Evolutionary conservation across 2,329 filamentous ascomycete species (phyloP).

Genomic region (Sclerotinia glacialis): DNA sequence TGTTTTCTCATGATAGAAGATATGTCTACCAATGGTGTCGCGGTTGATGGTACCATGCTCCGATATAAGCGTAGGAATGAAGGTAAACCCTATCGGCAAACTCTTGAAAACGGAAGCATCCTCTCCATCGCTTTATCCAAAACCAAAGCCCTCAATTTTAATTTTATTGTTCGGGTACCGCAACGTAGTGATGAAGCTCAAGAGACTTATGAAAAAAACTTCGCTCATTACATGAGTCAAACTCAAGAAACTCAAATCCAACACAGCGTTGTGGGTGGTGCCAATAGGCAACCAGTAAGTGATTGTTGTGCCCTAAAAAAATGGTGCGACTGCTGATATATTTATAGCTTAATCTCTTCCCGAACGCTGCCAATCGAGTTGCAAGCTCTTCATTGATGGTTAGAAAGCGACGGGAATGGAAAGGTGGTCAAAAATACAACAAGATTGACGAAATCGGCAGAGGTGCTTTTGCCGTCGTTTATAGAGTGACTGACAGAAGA

Average conservation of each 20-base stretch:
- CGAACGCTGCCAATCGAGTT: slow-evolving; percentile 33
- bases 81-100: slow-evolving; percentile 40
- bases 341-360: slow-evolving; percentile 35
- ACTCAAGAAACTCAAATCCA: slow-evolving; percentile 20
- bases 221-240: slow-evolving; percentile 41
- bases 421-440: slow-evolving; percentile 81
- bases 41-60: slow-evolving; percentile 73
- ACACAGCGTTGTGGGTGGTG: slow-evolving; percentile 9
- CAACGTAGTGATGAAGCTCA: slow-evolving; percentile 65
- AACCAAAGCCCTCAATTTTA: slow-evolving; percentile 58
- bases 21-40: slow-evolving; percentile 90
- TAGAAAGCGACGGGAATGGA: slow-evolving; percentile 62
- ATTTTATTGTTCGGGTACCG: slow-evolving; percentile 82
- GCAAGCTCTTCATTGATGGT: slow-evolving; percentile 27
- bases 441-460: slow-evolving; percentile 79
- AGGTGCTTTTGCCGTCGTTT: slow-evolving; percentile 91
- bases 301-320: neutral
- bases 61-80: slow-evolving; percentile 50
- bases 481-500: slow-evolving; percentile 82
- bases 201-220: slow-evolving; percentile 64
- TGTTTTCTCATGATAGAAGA: slow-evolving; percentile 91
- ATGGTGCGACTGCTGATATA: slow-evolving; percentile 23
- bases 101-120: slow-evolving; percentile 37
- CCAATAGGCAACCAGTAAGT: slow-evolving; percentile 33
- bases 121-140: slow-evolving; percentile 38